A percentile compares a stretch with the other conserved stretches of the same genome.
Conservation (phyloP, 148 eudicot genomes). For the Rheum nobile region DNA sequence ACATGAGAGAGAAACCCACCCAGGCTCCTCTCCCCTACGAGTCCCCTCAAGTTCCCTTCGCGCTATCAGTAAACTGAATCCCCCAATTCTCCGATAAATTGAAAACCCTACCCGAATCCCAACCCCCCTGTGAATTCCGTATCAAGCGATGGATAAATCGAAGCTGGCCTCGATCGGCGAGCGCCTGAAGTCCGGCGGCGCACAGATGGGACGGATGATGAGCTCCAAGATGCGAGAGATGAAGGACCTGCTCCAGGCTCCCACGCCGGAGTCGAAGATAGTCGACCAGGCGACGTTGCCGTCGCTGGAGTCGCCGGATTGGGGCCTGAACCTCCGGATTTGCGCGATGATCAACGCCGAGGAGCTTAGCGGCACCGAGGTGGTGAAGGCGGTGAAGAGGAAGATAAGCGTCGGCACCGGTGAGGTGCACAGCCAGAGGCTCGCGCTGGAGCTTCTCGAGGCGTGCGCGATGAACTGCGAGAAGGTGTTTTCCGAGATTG, state of each 20-base stretch:
- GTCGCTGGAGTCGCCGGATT: conserved; percentile 52
- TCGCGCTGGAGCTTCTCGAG: conserved; percentile 65
- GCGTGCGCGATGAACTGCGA: conserved; percentile 78
- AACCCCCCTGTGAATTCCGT: background rate
- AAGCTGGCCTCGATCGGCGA: conserved; percentile 66
- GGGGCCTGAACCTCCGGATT: conserved; percentile 80
- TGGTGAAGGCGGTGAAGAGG: conserved; percentile 57
- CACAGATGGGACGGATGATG: conserved; percentile 54
- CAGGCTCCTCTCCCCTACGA: background rate
- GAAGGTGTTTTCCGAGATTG: conserved; percentile 86
- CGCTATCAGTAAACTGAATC: background rate
- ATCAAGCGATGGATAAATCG: conserved; percentile 38
- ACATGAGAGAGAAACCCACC: background rate
- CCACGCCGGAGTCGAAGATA: conserved; percentile 68
- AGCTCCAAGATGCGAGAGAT: conserved; percentile 50
- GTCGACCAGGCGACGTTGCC: conserved; percentile 79
- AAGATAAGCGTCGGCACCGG: conserved; percentile 33
- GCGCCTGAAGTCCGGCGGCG: conserved; percentile 49
- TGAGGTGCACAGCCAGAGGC: conserved; percentile 21
- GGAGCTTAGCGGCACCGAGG: conserved; percentile 54
- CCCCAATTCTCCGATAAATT: background rate
- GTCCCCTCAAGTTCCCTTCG: background rate
- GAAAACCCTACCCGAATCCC: background rate
- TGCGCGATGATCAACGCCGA: conserved; percentile 55
- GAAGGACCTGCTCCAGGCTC: conserved; percentile 45